phyloP scores from a whole-genome alignment of 352 stramenopile species.

The Halophytophthora batemanensis region DNA sequence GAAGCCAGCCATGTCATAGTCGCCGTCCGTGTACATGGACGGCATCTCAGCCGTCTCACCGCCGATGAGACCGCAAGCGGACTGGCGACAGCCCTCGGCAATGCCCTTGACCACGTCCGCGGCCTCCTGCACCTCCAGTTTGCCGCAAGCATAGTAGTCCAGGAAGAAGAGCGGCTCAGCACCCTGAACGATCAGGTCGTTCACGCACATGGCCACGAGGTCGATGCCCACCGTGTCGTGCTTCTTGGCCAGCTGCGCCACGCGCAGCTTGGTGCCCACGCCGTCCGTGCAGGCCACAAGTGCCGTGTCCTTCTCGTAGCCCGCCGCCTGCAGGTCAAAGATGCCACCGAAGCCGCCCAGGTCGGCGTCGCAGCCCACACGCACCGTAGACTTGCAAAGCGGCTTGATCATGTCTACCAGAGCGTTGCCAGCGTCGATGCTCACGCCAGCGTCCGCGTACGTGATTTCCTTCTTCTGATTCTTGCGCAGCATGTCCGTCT shows the following conservation, averaged over 20 bases:
- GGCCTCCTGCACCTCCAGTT: slow-evolving; percentile 94
- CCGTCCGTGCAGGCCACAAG: slow-evolving; percentile 98
- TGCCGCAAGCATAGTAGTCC: slow-evolving; percentile 99
- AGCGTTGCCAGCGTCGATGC: slow-evolving; percentile 96
- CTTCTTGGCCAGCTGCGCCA: slow-evolving; percentile 85
- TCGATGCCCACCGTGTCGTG: slow-evolving; percentile 97
- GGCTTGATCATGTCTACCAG: slow-evolving; percentile 98
- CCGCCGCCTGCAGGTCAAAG: slow-evolving; percentile 96
- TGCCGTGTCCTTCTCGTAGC: slow-evolving; percentile 96
- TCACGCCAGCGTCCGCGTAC: slow-evolving; percentile 97
- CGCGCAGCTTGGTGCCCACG: slow-evolving; percentile 98
- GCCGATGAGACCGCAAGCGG: slow-evolving; percentile 95
- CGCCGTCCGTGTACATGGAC: slow-evolving; percentile 96
- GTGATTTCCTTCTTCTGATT: slow-evolving; percentile 88
- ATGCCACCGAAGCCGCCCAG: slow-evolving; percentile 97
- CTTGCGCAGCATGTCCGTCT: slow-evolving; percentile 62
- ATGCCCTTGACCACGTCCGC: slow-evolving; percentile 96
- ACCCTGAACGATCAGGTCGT: slow-evolving; percentile 98
- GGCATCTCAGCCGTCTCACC: slow-evolving; percentile 98
- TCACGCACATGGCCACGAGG: slow-evolving; percentile 99
- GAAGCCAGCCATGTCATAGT: slow-evolving; percentile 99
- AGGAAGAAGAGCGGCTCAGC: slow-evolving; percentile 99
- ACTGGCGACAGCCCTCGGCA: slow-evolving; percentile 95
- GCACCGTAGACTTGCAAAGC: slow-evolving; percentile 95
- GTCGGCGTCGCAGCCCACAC: slow-evolving; percentile 95